Conservation (phyloP, 2,329 filamentous ascomycete species). For the Rasamsonia emersonii region DNA sequence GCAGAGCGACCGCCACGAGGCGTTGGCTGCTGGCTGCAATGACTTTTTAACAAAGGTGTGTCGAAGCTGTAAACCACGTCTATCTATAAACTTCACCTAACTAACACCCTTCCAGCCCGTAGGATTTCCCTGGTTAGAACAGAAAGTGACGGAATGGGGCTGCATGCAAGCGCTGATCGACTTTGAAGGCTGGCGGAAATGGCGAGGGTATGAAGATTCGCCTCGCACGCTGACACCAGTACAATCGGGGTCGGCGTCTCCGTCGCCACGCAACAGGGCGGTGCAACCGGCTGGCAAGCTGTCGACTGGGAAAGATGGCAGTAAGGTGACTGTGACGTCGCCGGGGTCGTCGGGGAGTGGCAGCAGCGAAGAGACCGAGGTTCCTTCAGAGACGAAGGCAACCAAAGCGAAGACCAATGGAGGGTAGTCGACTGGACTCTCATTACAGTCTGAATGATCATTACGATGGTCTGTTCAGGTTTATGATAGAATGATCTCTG, state of each 20-base stretch:
- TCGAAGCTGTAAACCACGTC: too few species aligned
- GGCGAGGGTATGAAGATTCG: conserved; percentile 66
- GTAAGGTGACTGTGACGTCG: conserved; percentile 8
- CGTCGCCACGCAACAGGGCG: not conserved
- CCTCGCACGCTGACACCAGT: conserved; percentile 2
- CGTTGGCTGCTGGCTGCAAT: conserved; percentile 89
- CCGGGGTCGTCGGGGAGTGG: conserved; percentile 22
- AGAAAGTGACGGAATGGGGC: conserved; percentile 98
- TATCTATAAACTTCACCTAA: conserved; percentile 10
- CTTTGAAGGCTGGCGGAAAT: conserved; percentile 95
- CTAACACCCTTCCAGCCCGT: conserved; percentile 57
- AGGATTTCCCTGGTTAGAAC: conserved; percentile 93
- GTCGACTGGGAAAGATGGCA: conserved; percentile 3
- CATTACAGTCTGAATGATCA: too few species aligned
- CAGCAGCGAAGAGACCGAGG: conserved; percentile 18
- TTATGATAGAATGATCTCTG: too few species aligned
- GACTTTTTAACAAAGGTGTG: conserved; percentile 94
- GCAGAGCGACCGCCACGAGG: conserved; percentile 92
- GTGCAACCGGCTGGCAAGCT: conserved; percentile 4
- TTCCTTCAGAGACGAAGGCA: too few species aligned
- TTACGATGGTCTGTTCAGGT: too few species aligned
- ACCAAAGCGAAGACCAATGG: too few species aligned
- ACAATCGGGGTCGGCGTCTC: conserved; percentile 2
- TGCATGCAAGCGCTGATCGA: conserved; percentile 99
- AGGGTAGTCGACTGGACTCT: too few species aligned